Evolutionary conservation across 148 eudicot species (phyloP), one percentile per base, ranked within the genome.

Genomic region (Dysphania ambrosioides): DNA sequence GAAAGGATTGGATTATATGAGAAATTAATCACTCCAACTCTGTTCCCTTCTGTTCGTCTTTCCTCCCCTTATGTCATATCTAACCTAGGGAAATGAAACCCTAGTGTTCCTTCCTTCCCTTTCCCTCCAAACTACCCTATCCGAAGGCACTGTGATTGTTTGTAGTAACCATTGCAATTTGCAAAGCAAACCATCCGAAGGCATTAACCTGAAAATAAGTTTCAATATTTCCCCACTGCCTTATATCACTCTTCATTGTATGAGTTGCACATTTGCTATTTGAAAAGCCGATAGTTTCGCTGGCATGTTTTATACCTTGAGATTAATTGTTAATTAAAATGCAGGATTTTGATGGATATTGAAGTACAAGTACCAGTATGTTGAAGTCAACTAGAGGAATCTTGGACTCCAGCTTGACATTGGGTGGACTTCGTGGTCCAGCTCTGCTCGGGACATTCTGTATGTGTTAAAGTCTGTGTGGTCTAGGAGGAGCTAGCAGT

Each of bases 361-460:
- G n/a, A n/a, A n/a, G 78, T 34, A 34, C 29, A 67, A 65, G 79
- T 75, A 34, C 68, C 32, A 56, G 71, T 65, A 71, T 18, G 41
- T 66, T 24, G 47, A 66, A 76, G 75, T 72, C 49, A 21, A 65
- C 47, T 13, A 36, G 15, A 23, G 24, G 63, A 72, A 26, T 32
- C 30, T 71, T 27, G 16, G 65, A 69, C 74, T 72, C 68, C 30
- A 57, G 79, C 69, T 64, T 41, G 68, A 65, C 27, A 65, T 53
- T 68, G 71, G 79, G 69, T 75, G 60, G 44, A 41, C 41, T 68
- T 70, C 51, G 24, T 31, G 68, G 68, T 71, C 57, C 72, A 41
- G 70, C 72, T 76, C 69, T 36, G 76, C 63, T 80, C 59, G 44
- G 27, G 72, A 55, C 59, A 58, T 68, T 53, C 59, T 27, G 61